These are phyloP conservation scores for Paspalum notatum DNA, from an alignment of 176 grass and related monocot species.

Conservation along the genomic window DNA sequence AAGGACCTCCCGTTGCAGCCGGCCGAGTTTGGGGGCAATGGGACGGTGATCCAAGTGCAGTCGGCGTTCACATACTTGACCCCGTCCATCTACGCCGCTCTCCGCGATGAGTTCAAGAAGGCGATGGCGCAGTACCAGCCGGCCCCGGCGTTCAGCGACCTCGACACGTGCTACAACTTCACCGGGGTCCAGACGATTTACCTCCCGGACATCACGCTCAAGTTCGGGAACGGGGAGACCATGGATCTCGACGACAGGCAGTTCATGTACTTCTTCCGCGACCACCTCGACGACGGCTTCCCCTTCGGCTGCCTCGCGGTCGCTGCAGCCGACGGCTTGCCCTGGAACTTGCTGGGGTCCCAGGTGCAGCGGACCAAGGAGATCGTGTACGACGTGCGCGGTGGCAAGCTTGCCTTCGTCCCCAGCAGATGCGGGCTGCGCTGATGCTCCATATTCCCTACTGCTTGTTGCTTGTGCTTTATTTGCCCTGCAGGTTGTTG, in stretches of 20 bases:
- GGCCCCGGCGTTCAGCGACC: conserved; percentile 24
- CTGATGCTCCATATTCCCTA: neutral
- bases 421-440: conserved; percentile 10
- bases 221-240: conserved; percentile 32
- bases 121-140: conserved; percentile 47
- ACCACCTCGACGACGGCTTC: conserved; percentile 2
- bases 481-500: too few relatives aligned
- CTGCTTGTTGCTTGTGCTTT: neutral
- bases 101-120: conserved; percentile 29
- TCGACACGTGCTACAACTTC: conserved; percentile 68
- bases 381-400: conserved; percentile 56
- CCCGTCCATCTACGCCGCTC: conserved; percentile 47
- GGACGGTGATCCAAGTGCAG: conserved; percentile 49
- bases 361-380: conserved; percentile 43
- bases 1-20: conserved; percentile 14
- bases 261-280: conserved; percentile 47
- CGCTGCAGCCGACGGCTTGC: neutral
- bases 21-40: conserved; percentile 13
- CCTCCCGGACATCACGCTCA: conserved; percentile 42
- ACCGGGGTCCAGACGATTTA: conserved; percentile 3
- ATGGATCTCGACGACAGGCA: conserved; percentile 43
- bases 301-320: conserved; percentile 53
- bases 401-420: conserved; percentile 44
- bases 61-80: conserved; percentile 55
- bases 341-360: conserved; percentile 39